phyloP scores from a whole-genome alignment of 1,139 yeast species.

The Blastobotrys persicus region DNA sequence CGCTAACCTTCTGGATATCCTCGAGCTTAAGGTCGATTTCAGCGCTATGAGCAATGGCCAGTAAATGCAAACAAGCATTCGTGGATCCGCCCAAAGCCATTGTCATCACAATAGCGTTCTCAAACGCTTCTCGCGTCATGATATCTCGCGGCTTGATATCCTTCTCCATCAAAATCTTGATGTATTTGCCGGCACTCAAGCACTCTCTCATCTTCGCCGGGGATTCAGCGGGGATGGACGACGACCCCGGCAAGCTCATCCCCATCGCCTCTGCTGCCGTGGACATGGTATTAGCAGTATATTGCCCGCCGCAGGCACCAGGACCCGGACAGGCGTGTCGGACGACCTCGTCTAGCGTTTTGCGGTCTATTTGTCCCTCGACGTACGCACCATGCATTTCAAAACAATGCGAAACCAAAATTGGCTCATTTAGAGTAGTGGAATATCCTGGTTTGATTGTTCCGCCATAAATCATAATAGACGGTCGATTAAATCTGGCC shows the following conservation, averaged over 20 bases:
- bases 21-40: slow-evolving; percentile 76
- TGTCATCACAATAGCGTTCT: slow-evolving; percentile 82
- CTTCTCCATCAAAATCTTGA: slow-evolving; percentile 63
- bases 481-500: slow-evolving; percentile 92
- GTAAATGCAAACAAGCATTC: slow-evolving; percentile 80
- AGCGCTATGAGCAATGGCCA: slow-evolving; percentile 83
- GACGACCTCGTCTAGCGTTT: slow-evolving; percentile 74
- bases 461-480: slow-evolving; percentile 93
- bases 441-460: slow-evolving; percentile 81
- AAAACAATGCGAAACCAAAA: slow-evolving; percentile 85
- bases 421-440: slow-evolving; percentile 57
- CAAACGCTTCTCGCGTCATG: slow-evolving; percentile 79
- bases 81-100: slow-evolving; percentile 95
- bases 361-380: slow-evolving; percentile 63
- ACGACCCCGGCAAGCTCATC: slow-evolving; percentile 79
- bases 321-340: slow-evolving; percentile 90
- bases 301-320: slow-evolving; percentile 97
- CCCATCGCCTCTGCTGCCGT: slow-evolving; percentile 92
- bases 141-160: slow-evolving; percentile 81
- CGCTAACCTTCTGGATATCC: slow-evolving; percentile 83
- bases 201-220: slow-evolving; percentile 71
- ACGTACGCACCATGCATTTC: slow-evolving; percentile 85
- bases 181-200: slow-evolving; percentile 70
- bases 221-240: slow-evolving; percentile 81
- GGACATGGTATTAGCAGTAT: slow-evolving; percentile 93